A percentile compares a stretch with the other conserved stretches of the same genome.
Conservation (phyloP, 495 filamentous ascomycete species). For the Bathelium albidoporum region DNA sequence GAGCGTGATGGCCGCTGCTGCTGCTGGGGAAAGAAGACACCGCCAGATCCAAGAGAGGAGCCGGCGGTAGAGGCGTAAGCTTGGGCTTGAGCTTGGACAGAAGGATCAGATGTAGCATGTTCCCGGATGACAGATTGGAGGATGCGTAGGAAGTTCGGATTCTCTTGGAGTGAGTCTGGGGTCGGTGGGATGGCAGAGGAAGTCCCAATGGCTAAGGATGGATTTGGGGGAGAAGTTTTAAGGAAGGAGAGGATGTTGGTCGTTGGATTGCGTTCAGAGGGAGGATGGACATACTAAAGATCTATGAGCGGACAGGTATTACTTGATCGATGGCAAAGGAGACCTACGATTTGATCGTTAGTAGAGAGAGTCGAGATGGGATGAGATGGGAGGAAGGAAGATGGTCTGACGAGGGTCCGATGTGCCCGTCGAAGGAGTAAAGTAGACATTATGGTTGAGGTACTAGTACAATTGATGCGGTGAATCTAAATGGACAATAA, state of each 20-base stretch:
- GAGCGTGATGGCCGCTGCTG: slow-evolving; percentile 19
- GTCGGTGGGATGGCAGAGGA: slow-evolving; percentile 65
- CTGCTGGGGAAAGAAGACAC: slow-evolving; percentile 48
- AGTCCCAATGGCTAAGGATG: slow-evolving; percentile 62
- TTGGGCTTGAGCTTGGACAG: slow-evolving; percentile 62
- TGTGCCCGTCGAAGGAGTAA: not conserved
- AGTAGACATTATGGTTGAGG: not conserved
- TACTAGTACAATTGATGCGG: not conserved
- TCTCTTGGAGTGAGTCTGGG: slow-evolving; percentile 64
- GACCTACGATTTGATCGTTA: slow-evolving; percentile 32
- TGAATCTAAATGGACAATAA: not conserved
- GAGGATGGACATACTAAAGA: slow-evolving; percentile 62
- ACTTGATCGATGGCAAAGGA: not conserved
- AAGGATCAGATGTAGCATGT: slow-evolving; percentile 62
- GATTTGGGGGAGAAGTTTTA: slow-evolving; percentile 58
- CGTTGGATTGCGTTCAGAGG: slow-evolving; percentile 32
- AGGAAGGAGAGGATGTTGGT: slow-evolving; percentile 62
- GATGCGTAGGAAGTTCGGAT: slow-evolving; percentile 62
- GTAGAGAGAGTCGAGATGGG: slow-evolving; percentile 18
- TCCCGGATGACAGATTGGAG: slow-evolving; percentile 61
- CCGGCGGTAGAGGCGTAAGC: slow-evolving; percentile 72
- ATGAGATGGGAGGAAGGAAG: not conserved
- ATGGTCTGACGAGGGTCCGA: not conserved
- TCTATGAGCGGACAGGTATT: slow-evolving; percentile 17
- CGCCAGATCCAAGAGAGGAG: slow-evolving; percentile 55